Base-by-base conservation (phyloP, 2,329 filamentous ascomycete species). In the Elsinoe perseae region DNA sequence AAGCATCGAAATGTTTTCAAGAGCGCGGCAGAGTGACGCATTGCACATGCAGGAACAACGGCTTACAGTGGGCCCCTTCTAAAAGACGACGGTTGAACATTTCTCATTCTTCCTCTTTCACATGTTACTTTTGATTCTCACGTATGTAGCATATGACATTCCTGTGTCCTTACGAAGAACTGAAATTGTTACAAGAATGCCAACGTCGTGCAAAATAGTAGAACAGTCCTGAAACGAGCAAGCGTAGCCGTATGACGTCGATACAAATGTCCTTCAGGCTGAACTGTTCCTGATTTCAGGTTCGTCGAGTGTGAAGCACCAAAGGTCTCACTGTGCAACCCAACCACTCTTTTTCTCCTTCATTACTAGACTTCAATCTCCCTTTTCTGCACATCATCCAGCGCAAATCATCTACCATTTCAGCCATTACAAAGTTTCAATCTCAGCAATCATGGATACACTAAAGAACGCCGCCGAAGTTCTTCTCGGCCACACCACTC, bases 381-480 rank as follows among this genome's bases (percentile, higher is more conserved):
- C 50, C 50, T 43, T 43, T 43, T 42, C 34, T 53, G 12, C 43
- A 48, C 43, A 30, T 28, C 14, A 16, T 20, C 23, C 25, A 50
- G 25, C 21, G 32, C 48, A 38, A 52, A 38, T 52, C 48, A 38
- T 36, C 48, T 52, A 38, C 48, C 18, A 38, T 32, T 20, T 50
- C 48, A 52, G 48, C 20, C 30, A 21, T 32, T 12, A 20, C 48
- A 38, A 52, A 38, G n/a, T 14, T 32, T 36, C 30, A 38, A 12
- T 36, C 9, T 7, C 25, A 20, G 20, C 12, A 34, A 56, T 48
- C 53, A 56, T 56, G 53, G 53, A 56, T 18, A 48, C 53, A 48
- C 38, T 56, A 42, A 56, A 56, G 53, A 56, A 56, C 28, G 53
- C 53, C 18, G 53, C 53, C 53, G 53, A 56, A 46, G 53, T 56